These are phyloP conservation scores for Pichia scutulata DNA, from an alignment of 805 yeast genomes.

Conservation along the genomic window DNA sequence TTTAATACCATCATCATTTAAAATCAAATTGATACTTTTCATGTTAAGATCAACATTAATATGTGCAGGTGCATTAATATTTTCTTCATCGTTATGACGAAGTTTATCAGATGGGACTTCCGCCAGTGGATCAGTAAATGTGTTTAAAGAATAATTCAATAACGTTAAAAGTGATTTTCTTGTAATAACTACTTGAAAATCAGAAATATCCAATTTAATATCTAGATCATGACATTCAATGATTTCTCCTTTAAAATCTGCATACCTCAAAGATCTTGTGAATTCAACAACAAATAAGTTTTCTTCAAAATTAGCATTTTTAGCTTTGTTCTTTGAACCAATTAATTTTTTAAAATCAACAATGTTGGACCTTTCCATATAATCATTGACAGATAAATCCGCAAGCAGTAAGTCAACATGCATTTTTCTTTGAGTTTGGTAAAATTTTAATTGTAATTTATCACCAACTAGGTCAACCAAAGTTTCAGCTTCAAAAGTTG, in stretches of 20 bases:
- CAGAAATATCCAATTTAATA: slow-evolving; percentile 65
- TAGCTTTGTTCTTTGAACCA: slow-evolving; percentile 49
- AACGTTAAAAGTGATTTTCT: slow-evolving; percentile 73
- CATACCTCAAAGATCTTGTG: slow-evolving; percentile 51
- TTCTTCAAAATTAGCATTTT: slow-evolving; percentile 24
- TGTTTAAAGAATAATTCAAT: slow-evolving; percentile 72
- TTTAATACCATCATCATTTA: slow-evolving; percentile 78
- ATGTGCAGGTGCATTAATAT: slow-evolving; percentile 59
- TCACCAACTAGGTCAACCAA: slow-evolving; percentile 71
- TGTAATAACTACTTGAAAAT: slow-evolving; percentile 65
- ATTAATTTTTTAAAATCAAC: slow-evolving; percentile 61
- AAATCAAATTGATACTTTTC: slow-evolving; percentile 63
- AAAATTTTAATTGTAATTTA: slow-evolving; percentile 50
- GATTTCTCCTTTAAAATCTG: slow-evolving; percentile 40
- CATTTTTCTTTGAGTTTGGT: slow-evolving; percentile 53
- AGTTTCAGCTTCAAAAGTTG: slow-evolving; percentile 53
- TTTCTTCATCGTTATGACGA: slow-evolving; percentile 56
- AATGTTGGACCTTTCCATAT: slow-evolving; percentile 53
- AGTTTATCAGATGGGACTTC: slow-evolving; percentile 63
- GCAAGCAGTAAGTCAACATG: slow-evolving; percentile 55
- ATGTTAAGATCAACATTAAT: slow-evolving; percentile 61
- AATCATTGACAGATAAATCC: slow-evolving; percentile 68
- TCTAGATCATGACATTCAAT: slow-evolving; percentile 75
- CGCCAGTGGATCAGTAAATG: slow-evolving; percentile 79
- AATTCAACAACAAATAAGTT: slow-evolving; percentile 56